Base-by-base conservation (phyloP, 805 yeast species). In the Metschnikowia orientalis region DNA sequence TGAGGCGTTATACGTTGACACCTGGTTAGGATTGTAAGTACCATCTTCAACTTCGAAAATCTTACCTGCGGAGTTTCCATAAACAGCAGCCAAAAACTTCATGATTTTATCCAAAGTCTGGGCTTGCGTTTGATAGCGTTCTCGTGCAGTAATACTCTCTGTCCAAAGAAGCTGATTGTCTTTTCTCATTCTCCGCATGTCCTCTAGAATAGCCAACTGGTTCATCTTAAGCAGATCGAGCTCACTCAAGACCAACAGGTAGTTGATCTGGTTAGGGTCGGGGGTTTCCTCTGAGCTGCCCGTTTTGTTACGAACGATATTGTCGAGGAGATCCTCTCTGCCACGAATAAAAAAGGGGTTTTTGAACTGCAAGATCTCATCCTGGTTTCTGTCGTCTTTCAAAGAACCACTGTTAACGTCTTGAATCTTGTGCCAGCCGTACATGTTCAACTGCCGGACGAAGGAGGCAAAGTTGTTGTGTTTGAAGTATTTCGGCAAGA, bases 371-470 rank as follows among this genome's bases (percentile, higher is more conserved):
- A 89, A 81, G 35, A 78, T 73, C 50, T 92, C 97, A 36, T 89
- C 96, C 25, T 62, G 61, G 37, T 63, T 69, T 23, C 59, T 63
- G 35, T 73, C 66, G 23, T 54, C 59, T 28, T 53, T 53, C 38
- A 79, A 60, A 4, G 89, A 73, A 2, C 94, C 97, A 16, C 82
- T 73, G 37, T 64, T 83, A 14, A 89, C 77, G 59, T 92, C 97
- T 59, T 92, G 98, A 4, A 92, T 92, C 60, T 92, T 92, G 64
- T 89, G 97, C 96, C 97, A 92, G 8, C 98, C 98, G 56, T 92
- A 92, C 98, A 92, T 90, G 61, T 90, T 90, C 50, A 90, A 69
- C 56, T 90, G 98, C 41, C 98, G 77, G 10, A 92, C 97, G 69
- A 92, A 92, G 19, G 92, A 80, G 13, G 97, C 94, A 61, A 92